Conservation (phyloP, 345 rosid species). For the Aegle marmelos region DNA sequence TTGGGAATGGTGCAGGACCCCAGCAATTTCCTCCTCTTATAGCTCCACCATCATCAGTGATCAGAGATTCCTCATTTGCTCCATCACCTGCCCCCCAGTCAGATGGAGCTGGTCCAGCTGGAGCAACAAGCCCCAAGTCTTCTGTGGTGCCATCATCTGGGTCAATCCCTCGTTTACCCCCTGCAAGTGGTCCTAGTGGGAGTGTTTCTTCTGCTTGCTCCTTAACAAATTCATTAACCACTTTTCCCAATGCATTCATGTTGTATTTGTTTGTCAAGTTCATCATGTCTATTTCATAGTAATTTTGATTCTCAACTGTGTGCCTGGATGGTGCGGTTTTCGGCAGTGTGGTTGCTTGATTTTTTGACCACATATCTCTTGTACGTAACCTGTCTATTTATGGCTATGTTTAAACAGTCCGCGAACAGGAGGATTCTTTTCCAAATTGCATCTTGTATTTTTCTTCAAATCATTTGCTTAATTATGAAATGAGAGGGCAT, state of each 20-base stretch:
- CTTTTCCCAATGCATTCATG: constrained; percentile 19
- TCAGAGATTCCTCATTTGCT: constrained; percentile 42
- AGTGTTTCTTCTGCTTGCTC: constrained; percentile 46
- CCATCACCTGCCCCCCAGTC: constrained; percentile 64
- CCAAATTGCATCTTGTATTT: neutral
- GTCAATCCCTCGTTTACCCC: constrained; percentile 50
- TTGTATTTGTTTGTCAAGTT: constrained; percentile 26
- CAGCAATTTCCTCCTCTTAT: constrained; percentile 66
- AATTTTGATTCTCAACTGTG: constrained; percentile 17
- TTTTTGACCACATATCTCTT: constrained; percentile 1
- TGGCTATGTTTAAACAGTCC: neutral
- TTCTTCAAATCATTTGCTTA: neutral
- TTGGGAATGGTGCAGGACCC: constrained; percentile 53
- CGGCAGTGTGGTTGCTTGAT: constrained; percentile 14
- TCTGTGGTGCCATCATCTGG: constrained; percentile 52
- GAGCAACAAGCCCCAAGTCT: constrained; percentile 42
- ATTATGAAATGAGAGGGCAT: neutral
- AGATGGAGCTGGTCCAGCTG: constrained; percentile 31
- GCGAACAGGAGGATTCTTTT: neutral
- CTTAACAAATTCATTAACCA: constrained; percentile 26
- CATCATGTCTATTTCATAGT: constrained; percentile 25
- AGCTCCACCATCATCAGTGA: constrained; percentile 75
- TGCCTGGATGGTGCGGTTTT: constrained; percentile 16
- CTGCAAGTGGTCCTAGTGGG: constrained; percentile 57
- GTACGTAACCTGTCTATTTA: constrained; percentile 20